Conservation (phyloP, 1,284 basidiomycete genomes). For the Cutaneotrichosporon dermatis region DNA sequence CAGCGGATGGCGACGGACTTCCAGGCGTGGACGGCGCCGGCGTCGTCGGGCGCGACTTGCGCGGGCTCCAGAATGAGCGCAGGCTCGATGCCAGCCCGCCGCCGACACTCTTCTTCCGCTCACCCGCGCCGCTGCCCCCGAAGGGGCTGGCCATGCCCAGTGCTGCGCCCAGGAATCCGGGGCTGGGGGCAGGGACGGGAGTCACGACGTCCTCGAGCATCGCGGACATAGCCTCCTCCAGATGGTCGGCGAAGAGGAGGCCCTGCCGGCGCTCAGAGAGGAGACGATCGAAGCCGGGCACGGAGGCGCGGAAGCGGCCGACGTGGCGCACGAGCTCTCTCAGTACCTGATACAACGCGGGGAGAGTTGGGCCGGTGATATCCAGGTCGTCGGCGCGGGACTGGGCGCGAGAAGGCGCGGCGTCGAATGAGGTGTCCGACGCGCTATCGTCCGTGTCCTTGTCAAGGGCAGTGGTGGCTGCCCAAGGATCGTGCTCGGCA, state of each 20-base stretch:
- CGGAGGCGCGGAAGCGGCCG: conserved; percentile 23
- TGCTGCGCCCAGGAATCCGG: neutral
- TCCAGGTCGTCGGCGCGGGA: conserved; percentile 1
- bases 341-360: conserved; percentile 72
- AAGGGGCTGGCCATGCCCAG: neutral
- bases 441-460: conserved; percentile 7
- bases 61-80: conserved; percentile 57
- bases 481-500: conserved; percentile 22
- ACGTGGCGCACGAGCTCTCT: conserved; percentile 64
- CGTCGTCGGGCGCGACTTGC: neutral
- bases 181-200: neutral
- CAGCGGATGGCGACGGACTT: neutral
- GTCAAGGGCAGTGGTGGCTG: conserved; percentile 49
- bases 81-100: conserved; percentile 52
- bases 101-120: conserved; percentile 13
- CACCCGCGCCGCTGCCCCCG: conserved; percentile 5
- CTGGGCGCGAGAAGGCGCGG: conserved; percentile 11
- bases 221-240: conserved; percentile 79
- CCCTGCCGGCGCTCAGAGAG: conserved; percentile 82
- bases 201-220: conserved; percentile 51
- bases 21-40: neutral
- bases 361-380: conserved; percentile 36
- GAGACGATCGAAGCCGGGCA: conserved; percentile 73
- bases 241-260: conserved; percentile 83
- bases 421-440: conserved; percentile 1